Percentiles rank a stretch among this genome's conserved stretches.
Conservation (phyloP, 2,329 filamentous ascomycete genomes). For the Nothophaeocryptopus gaeumannii region DNA sequence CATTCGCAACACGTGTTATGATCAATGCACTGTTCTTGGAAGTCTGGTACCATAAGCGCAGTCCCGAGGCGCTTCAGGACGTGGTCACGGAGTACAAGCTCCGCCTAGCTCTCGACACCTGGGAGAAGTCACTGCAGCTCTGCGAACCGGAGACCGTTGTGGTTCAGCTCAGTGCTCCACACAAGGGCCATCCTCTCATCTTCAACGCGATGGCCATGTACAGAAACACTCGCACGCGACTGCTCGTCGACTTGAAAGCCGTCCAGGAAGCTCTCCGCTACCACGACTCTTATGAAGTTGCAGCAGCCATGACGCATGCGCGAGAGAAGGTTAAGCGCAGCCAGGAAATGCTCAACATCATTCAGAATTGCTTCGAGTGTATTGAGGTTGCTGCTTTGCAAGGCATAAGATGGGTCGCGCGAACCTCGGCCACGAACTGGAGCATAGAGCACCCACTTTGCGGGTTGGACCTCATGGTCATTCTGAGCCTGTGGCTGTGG, state of each 20-base stretch:
- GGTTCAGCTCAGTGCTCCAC: slow-evolving; percentile 86
- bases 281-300: slow-evolving; percentile 95
- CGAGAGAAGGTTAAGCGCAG: slow-evolving; percentile 92
- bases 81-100: slow-evolving; percentile 98
- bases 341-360: slow-evolving; percentile 96
- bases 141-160: slow-evolving; percentile 88
- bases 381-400: slow-evolving; percentile 93
- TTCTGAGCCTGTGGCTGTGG: slow-evolving; percentile 96
- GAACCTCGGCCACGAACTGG: slow-evolving; percentile 97
- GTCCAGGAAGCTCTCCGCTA: slow-evolving; percentile 96
- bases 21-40: slow-evolving; percentile 98
- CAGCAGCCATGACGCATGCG: slow-evolving; percentile 91
- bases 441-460: slow-evolving; percentile 97
- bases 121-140: slow-evolving; percentile 92
- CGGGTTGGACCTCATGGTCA: slow-evolving; percentile 95
- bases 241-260: slow-evolving; percentile 92
- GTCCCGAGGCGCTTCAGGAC: slow-evolving; percentile 93
- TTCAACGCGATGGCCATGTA: slow-evolving; percentile 99
- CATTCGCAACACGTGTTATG: slow-evolving; percentile 95
- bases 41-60: slow-evolving; percentile 98
- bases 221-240: slow-evolving; percentile 84
- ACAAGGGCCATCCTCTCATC: slow-evolving; percentile 92
- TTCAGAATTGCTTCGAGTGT: slow-evolving; percentile 95
- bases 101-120: slow-evolving; percentile 91
- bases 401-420: slow-evolving; percentile 96